Conservation (phyloP, 257 asterid species). For the Craterostigma plantagineum region DNA sequence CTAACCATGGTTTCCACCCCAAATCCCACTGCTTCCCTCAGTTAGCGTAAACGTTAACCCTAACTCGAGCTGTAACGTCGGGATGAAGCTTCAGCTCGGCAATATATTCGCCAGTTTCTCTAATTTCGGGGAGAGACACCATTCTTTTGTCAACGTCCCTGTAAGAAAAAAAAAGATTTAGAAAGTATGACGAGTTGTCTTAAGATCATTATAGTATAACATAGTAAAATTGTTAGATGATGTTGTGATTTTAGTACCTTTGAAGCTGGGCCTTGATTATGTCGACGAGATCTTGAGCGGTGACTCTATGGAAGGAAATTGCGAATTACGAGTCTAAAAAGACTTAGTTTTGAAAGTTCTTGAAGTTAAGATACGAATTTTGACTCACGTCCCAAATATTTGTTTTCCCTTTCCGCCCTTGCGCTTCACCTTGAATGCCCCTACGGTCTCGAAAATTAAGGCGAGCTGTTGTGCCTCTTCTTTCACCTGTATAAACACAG, state of each 20-base stretch:
- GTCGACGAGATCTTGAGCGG: constrained; percentile 93
- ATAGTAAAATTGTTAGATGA: too few relatives aligned
- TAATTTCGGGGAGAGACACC: constrained; percentile 77
- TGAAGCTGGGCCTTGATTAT: constrained; percentile 92
- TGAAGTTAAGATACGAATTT: neutral
- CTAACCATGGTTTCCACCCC: neutral
- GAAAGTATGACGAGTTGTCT: neutral
- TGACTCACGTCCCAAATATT: constrained; percentile 69
- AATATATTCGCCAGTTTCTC: constrained; percentile 85
- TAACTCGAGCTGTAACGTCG: constrained; percentile 69
- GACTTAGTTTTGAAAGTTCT: constrained; percentile 4
- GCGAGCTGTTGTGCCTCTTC: constrained; percentile 98
- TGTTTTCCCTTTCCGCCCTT: constrained; percentile 94
- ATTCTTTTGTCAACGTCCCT: constrained; percentile 91
- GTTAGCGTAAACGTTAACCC: constrained; percentile 53
- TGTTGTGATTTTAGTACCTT: constrained; percentile 41
- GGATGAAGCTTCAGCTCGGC: constrained; percentile 85
- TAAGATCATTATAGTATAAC: too few relatives aligned
- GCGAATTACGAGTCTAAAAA: too few relatives aligned
- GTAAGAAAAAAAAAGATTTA: constrained; percentile 5
- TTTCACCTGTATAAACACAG: constrained; percentile 29
- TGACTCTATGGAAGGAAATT: constrained; percentile 84
- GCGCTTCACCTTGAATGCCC: constrained; percentile 97
- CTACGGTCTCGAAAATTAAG: constrained; percentile 68
- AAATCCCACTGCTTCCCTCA: constrained; percentile 7